These are phyloP conservation scores for Urochloa ruziziensis DNA, from an alignment of 176 grass and related monocot species.

Conservation along the genomic window DNA sequence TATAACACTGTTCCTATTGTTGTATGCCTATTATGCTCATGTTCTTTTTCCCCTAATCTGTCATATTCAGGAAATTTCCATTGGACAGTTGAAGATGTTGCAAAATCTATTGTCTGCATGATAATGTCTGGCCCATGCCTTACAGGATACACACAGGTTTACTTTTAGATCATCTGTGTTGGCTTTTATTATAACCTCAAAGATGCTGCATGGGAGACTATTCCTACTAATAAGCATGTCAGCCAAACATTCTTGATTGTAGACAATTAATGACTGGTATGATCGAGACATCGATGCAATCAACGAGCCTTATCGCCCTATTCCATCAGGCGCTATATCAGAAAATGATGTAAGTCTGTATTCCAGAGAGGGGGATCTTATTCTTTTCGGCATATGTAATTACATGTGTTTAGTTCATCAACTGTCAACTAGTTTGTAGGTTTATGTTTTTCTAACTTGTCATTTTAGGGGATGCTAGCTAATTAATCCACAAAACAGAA, in stretches of 20 bases:
- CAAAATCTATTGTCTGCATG: conserved; percentile 97
- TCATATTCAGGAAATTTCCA: conserved; percentile 86
- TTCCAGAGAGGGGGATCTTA: background rate
- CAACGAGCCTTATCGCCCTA: conserved; percentile 97
- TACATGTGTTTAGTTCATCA: conserved; percentile 22
- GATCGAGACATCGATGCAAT: conserved; percentile 97
- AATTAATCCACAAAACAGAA: background rate
- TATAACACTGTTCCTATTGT: background rate
- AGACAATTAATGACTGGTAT: conserved; percentile 99
- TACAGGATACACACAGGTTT: conserved; percentile 92
- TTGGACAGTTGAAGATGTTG: conserved; percentile 91
- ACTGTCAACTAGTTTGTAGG: background rate
- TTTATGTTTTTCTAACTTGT: background rate
- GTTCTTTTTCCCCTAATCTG: background rate
- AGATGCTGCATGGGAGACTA: background rate
- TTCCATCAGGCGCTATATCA: conserved; percentile 97
- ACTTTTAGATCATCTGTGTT: background rate
- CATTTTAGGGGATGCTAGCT: background rate
- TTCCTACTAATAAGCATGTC: conserved; percentile 27
- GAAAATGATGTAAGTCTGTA: conserved; percentile 67
- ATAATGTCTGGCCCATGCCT: conserved; percentile 96
- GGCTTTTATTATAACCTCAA: background rate
- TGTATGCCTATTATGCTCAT: conserved; percentile 16
- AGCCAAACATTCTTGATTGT: conserved; percentile 43
- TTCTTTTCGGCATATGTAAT: background rate